A percentile compares a stretch with the other conserved stretches of the same genome.
Conservation (phyloP, 192 early-diverging fungal genomes). For the Dissophora ornata region DNA sequence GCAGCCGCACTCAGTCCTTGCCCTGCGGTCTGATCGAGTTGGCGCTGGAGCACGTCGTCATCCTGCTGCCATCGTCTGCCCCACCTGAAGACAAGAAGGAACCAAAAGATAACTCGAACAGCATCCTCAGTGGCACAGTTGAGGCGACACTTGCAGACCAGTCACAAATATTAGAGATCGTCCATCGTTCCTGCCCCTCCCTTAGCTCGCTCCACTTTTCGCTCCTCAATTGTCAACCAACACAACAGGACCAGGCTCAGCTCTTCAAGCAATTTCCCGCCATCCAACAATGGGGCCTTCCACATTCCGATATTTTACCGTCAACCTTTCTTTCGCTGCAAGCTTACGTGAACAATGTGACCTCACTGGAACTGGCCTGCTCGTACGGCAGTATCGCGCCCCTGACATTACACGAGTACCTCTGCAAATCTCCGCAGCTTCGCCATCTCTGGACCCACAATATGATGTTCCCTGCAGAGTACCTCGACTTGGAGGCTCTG, state of each 20-base stretch:
- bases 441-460: constrained; percentile 15
- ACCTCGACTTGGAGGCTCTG: constrained; percentile 22
- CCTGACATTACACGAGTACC: constrained; percentile 25
- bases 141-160: neutral
- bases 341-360: constrained; percentile 8
- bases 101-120: too few relatives aligned
- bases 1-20: neutral
- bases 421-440: constrained; percentile 17
- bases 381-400: neutral
- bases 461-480: constrained; percentile 22
- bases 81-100: neutral
- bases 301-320: constrained; percentile 16
- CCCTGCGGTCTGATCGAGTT: constrained; percentile 5
- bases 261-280: constrained; percentile 9
- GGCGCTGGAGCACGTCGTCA: neutral
- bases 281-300: constrained; percentile 10
- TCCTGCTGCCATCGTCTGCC: neutral
- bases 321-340: constrained; percentile 24
- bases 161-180: neutral
- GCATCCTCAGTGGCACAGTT: neutral
- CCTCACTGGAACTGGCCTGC: constrained; percentile 12
- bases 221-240: neutral
- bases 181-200: constrained; percentile 6
- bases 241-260: constrained; percentile 10
- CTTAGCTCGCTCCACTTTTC: constrained; percentile 20